These are phyloP conservation scores for Davidsoniella neocaledoniae DNA, from an alignment of 2,329 filamentous ascomycete genomes.

Conservation along the genomic window DNA sequence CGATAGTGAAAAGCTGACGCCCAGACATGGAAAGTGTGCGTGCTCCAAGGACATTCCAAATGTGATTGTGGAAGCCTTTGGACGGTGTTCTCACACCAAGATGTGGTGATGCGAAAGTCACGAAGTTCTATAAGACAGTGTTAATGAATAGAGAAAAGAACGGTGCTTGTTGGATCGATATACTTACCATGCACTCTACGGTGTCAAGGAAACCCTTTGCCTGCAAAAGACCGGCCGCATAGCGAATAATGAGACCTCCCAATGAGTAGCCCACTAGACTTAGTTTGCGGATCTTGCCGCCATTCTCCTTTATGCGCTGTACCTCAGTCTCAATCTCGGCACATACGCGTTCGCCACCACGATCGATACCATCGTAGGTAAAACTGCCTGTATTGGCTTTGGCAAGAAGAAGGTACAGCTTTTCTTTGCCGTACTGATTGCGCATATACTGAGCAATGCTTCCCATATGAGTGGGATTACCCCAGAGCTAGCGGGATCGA, in stretches of 20 bases:
- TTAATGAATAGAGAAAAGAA: background rate
- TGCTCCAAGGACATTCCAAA: constrained; percentile 74
- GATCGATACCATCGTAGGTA: constrained; percentile 54
- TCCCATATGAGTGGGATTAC: constrained; percentile 56
- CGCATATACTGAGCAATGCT: constrained; percentile 50
- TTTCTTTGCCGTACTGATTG: constrained; percentile 40
- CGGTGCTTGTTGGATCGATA: background rate
- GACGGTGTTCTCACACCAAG: constrained; percentile 58
- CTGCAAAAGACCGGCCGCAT: constrained; percentile 69
- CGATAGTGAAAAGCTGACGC: constrained; percentile 72
- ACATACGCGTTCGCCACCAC: constrained; percentile 49
- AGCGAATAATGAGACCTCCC: constrained; percentile 72
- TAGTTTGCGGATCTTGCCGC: constrained; percentile 60
- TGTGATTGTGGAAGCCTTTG: constrained; percentile 45
- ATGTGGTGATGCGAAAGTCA: constrained; percentile 77
- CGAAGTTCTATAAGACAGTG: constrained; percentile 51
- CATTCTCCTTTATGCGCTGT: constrained; percentile 37
- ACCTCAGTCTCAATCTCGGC: constrained; percentile 50
- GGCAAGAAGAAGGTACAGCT: constrained; percentile 52
- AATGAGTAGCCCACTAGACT: constrained; percentile 83
- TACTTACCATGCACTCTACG: constrained; percentile 55
- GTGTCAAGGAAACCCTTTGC: constrained; percentile 64
- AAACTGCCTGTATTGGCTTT: constrained; percentile 59
- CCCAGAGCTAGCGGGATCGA: constrained; percentile 44
- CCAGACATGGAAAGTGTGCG: constrained; percentile 64